Evolutionary conservation across 129 eudicot species (phyloP).

Genomic region (Escallonia herrerae): DNA sequence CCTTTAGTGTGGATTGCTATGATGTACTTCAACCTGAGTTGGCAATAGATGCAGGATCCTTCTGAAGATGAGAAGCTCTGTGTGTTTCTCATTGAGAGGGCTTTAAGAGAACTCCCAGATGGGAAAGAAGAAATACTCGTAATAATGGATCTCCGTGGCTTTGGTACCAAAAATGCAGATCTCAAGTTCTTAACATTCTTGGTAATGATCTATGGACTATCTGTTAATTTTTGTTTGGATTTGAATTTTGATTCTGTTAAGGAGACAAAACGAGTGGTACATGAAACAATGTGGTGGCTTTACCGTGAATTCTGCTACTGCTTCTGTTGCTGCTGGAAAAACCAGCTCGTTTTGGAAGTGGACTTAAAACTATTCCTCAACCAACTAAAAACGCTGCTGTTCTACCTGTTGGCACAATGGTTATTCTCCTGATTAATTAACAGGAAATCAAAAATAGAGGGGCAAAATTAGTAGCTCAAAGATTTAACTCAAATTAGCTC

Average conservation of each 20-base stretch:
- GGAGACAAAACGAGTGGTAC: too few species aligned
- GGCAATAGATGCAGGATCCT: conserved; percentile 36
- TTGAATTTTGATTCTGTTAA: background rate
- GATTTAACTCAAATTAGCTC: too few species aligned
- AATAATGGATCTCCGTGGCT: conserved; percentile 78
- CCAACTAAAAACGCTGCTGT: too few species aligned
- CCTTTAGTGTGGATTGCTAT: conserved; percentile 4
- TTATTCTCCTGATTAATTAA: too few species aligned
- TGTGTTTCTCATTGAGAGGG: conserved; percentile 75
- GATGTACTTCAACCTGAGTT: conserved; percentile 7
- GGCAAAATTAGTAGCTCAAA: too few species aligned
- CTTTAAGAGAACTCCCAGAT: conserved; percentile 66
- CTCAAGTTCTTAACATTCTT: conserved; percentile 72
- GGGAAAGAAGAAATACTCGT: conserved; percentile 71
- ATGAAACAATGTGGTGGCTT: too few species aligned
- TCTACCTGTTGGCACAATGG: too few species aligned
- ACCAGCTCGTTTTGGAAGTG: too few species aligned
- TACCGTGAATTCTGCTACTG: too few species aligned
- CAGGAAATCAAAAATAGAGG: too few species aligned
- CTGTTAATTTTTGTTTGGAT: conserved; percentile 2
- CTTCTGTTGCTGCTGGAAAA: too few species aligned
- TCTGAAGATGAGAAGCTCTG: conserved; percentile 72
- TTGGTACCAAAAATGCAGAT: conserved; percentile 64
- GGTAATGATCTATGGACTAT: conserved; percentile 34
- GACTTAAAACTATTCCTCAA: too few species aligned